Evolutionary conservation across 1,284 basidiomycete species (phyloP).

Genomic region (Gymnopus androsaceus): DNA sequence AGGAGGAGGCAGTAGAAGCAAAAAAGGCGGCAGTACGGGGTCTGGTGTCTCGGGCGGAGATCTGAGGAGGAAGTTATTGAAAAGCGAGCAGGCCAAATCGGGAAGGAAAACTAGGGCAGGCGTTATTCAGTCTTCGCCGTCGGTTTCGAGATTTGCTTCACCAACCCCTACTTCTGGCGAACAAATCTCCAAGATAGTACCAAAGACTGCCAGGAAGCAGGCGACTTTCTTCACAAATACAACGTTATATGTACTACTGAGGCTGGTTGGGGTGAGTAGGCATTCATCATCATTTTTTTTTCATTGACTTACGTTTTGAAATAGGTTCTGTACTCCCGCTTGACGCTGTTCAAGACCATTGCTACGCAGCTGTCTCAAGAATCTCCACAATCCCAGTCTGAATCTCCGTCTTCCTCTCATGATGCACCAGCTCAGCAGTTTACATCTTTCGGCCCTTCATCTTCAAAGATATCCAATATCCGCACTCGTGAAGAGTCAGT

Average conservation of each 20-base stretch:
- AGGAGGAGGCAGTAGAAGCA: conserved; percentile 30
- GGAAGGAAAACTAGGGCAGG: conserved; percentile 59
- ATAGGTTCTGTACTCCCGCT: conserved; percentile 85
- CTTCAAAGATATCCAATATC: background rate
- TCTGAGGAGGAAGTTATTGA: conserved; percentile 71
- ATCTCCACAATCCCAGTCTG: conserved; percentile 17
- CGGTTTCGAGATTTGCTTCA: conserved; percentile 57
- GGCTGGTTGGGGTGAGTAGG: conserved; percentile 80
- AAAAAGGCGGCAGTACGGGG: conserved; percentile 40
- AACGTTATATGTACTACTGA: conserved; percentile 82
- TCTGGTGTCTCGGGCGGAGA: conserved; percentile 51
- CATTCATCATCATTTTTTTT: background rate
- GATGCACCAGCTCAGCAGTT: background rate
- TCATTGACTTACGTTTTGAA: conserved; percentile 10
- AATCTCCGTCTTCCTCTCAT: background rate
- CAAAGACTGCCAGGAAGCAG: conserved; percentile 35
- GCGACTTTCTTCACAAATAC: conserved; percentile 89
- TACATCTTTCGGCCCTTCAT: background rate
- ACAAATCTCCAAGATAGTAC: conserved; percentile 23
- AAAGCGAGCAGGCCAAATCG: conserved; percentile 77
- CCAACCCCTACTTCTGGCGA: conserved; percentile 45
- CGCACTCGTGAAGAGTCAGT: background rate
- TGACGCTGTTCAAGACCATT: conserved; percentile 77
- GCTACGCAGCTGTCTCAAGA: conserved; percentile 51
- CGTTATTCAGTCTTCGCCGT: conserved; percentile 33